phyloP scores from a whole-genome alignment of 1,139 yeast species.

The Magnusiomyces paraingens region DNA sequence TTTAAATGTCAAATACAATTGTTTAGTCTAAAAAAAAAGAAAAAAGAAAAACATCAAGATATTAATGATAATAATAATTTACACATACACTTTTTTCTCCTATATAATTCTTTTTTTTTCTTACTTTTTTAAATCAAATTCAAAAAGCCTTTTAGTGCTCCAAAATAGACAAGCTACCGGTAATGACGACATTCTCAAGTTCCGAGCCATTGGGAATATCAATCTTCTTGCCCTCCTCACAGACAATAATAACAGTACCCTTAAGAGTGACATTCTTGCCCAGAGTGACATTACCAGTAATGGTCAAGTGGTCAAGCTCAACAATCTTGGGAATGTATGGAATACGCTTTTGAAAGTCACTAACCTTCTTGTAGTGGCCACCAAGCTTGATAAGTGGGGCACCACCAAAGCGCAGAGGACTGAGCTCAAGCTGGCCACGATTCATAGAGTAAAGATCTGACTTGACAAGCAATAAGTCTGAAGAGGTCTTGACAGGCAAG shows the following conservation, averaged over 20 bases:
- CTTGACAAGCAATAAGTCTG: constrained; percentile 88
- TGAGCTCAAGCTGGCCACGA: constrained; percentile 85
- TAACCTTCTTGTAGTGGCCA: constrained; percentile 91
- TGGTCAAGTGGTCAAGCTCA: constrained; percentile 94
- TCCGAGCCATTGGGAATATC: constrained; percentile 96
- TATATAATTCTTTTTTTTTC: neutral
- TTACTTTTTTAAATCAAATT: no score
- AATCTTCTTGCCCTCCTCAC: constrained; percentile 94
- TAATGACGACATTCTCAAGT: constrained; percentile 91
- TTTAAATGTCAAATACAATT: no score
- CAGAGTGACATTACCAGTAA: constrained; percentile 89
- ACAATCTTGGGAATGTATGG: constrained; percentile 94
- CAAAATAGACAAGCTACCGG: constrained; percentile 91
- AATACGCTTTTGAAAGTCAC: constrained; percentile 82
- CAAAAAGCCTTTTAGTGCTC: constrained; percentile 77
- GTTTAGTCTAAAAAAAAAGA: neutral
- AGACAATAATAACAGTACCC: constrained; percentile 96
- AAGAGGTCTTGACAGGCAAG: constrained; percentile 96
- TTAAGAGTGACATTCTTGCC: constrained; percentile 88
- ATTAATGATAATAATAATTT: neutral
- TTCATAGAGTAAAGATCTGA: constrained; percentile 90
- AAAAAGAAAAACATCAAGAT: neutral
- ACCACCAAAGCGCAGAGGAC: constrained; percentile 76
- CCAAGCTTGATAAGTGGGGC: constrained; percentile 96
- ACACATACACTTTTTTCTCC: neutral